Base-by-base conservation (phyloP, 2,329 filamentous ascomycete genomes). In the Cercospora brassicicola region DNA sequence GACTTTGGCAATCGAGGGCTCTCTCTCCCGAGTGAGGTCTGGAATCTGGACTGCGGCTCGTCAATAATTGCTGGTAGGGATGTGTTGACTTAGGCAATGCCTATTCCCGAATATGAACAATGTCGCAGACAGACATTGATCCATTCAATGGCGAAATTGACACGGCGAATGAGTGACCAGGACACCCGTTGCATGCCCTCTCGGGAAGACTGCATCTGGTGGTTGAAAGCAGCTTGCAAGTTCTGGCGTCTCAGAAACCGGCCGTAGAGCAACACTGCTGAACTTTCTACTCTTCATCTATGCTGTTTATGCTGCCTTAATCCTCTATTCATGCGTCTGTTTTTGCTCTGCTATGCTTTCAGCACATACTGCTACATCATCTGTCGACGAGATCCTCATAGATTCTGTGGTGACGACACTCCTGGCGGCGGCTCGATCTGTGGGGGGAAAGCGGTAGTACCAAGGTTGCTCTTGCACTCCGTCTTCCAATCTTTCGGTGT, bases 401-500 rank as follows among this genome's bases (percentile, higher is more conserved):
- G 23, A 8, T 28, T 36, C 36, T 61, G 13, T 62, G 11, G 39
- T 28, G 23, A 20, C 11, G 33, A 45, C 36, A 67, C 62, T 9
- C 71, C 71, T 2, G 71, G 71, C 36, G 71, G 69, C 15, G 69
- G 67, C 62, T 68, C 64, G 11, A 72, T 66, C 30, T 45, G 64
- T 13, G 59, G 39, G 4, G 71, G 68, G 45, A 73, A 73, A 28
- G 84, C 80, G 2, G 83, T 82, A 68, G 82, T 79, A 53, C 87
- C 87, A 45, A 90, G 73, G 72, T 89, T 89, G 65, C 79, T 80
- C 48, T 80, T 78, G 75, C 90, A 92, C 63, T 87, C 87, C 18
- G 79, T 77, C 75, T 86, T 87, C 94, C 94, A 98, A 78, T 93
- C 86, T 67, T 83, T 82, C 0, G 95, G 95, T 1, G 92, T 95